Evolutionary conservation across 306 rosid genomes (phyloP).

Genomic region (Ceratonia siliqua): DNA sequence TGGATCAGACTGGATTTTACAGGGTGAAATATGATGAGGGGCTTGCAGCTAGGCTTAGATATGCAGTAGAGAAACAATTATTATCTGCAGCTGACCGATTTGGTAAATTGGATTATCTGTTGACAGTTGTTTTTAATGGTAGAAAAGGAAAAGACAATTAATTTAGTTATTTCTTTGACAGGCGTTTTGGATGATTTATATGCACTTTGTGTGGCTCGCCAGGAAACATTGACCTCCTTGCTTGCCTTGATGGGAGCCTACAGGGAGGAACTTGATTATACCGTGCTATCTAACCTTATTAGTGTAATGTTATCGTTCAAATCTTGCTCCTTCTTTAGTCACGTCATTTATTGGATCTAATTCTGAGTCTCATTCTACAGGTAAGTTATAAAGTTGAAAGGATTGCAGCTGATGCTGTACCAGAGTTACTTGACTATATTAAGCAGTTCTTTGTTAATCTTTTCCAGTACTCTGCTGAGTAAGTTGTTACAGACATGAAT

Average conservation of each 20-base stretch:
- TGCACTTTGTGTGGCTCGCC: slow-evolving; percentile 82
- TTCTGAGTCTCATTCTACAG: slow-evolving; percentile 47
- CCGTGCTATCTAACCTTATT: slow-evolving; percentile 79
- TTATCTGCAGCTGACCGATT: slow-evolving; percentile 84
- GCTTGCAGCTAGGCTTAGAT: slow-evolving; percentile 72
- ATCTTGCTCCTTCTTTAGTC: slow-evolving; percentile 26
- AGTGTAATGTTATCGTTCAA: slow-evolving; percentile 53
- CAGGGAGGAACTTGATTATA: slow-evolving; percentile 80
- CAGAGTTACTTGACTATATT: slow-evolving; percentile 55
- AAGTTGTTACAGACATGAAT: slow-evolving; percentile 39
- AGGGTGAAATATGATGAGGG: slow-evolving; percentile 86
- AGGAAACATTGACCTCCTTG: slow-evolving; percentile 70
- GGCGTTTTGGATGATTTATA: slow-evolving; percentile 86
- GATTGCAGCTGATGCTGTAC: slow-evolving; percentile 82
- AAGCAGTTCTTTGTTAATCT: slow-evolving; percentile 61
- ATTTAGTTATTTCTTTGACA: slow-evolving; percentile 43
- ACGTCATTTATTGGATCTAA: slow-evolving; percentile 34
- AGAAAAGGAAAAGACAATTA: slow-evolving; percentile 25
- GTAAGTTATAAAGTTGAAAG: slow-evolving; percentile 53
- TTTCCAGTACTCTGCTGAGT: slow-evolving; percentile 81
- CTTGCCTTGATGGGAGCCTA: slow-evolving; percentile 81
- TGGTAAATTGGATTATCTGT: slow-evolving; percentile 53
- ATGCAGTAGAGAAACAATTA: slow-evolving; percentile 65
- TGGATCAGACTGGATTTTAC: slow-evolving; percentile 94
- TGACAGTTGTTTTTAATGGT: not conserved